These are phyloP conservation scores for Fraxinus angustifolia DNA, from an alignment of 305 asterid species.

Conservation along the genomic window DNA sequence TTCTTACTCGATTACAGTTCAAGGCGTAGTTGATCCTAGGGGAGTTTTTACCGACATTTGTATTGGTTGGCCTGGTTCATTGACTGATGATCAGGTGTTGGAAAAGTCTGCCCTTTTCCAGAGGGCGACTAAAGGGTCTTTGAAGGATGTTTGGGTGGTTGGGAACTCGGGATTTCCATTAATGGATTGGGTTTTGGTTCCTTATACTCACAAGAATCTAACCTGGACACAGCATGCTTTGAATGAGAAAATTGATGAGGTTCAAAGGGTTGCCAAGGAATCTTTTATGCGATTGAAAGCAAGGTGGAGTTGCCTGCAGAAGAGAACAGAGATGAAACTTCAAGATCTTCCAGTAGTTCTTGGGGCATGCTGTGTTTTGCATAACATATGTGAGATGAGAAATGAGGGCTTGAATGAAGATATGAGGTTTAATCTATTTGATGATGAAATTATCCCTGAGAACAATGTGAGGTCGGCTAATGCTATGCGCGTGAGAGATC, in stretches of 20 bases:
- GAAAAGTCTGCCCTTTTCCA: conserved; percentile 1
- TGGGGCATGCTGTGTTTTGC: neutral
- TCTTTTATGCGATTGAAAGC: conserved; percentile 2
- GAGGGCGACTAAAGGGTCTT: neutral
- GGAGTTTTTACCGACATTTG: conserved; percentile 3
- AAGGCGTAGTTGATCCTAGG: neutral
- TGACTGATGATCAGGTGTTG: conserved; percentile 3
- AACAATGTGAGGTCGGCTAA: neutral
- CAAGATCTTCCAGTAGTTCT: neutral
- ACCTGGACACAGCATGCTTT: conserved; percentile 10
- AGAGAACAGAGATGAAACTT: conserved; percentile 8
- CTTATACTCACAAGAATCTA: neutral
- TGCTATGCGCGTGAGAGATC: neutral
- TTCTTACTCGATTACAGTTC: neutral
- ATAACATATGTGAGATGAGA: neutral
- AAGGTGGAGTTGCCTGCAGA: conserved; percentile 10
- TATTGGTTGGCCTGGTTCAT: conserved; percentile 8
- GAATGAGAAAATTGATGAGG: neutral
- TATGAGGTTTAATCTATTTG: neutral
- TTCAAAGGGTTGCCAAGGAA: conserved; percentile 8
- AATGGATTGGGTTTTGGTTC: conserved; percentile 12
- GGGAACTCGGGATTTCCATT: neutral
- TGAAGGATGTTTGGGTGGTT: neutral
- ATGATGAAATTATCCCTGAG: conserved; percentile 3
- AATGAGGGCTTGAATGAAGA: neutral